Evolutionary conservation across 768 basidiomycete genomes (phyloP), one percentile per base, ranked within the genome.

Genomic region (Lentinula guzmanii): DNA sequence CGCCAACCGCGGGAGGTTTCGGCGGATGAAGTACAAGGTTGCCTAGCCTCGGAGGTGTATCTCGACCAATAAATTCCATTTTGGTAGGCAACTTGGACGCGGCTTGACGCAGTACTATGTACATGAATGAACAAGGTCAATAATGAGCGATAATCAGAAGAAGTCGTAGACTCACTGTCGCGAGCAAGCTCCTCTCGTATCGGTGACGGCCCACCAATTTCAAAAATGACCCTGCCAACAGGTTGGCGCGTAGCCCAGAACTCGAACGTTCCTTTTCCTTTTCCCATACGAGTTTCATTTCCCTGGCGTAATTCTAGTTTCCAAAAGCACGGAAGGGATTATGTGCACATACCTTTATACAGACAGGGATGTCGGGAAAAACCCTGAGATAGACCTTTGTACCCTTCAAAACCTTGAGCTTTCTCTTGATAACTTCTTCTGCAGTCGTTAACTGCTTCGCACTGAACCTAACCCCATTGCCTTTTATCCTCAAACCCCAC

Each of bases 261-360:
- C 70, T 98, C 97, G 68, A 98, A 98, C 0, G 90, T 85, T 51
- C 97, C 97, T 74, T 99, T 99, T 62, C 97, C 97, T 76, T 98
- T 98, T 55, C 97, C 97, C 97, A 98, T 98, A 81, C 97, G 90
- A 5, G 94, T 95, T 74, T 98, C 95, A 67, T 97, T 98, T 58
- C 97, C 96, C 92, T 94, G 2, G 62, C 5, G n/a, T 24, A 59
- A 10, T 3, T 31, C 15, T 21, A 8, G 31, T 16, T 34, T 6
- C 28, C 6, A 11, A 21, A 11, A 16, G 8, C 53, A 41, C 33
- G 4, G 42, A 52, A 39, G 37, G 2, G 9, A 39, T 39, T 39
- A 8, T 39, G 5, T 16, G 15, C 41, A 68, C 79, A 48, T 62
- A 92, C 93, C 85, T 99, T 98, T 59, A 98, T 87, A 78, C 95